Evolutionary conservation across 1,284 basidiomycete genomes (phyloP).

Genomic region (Rhodotorula sp.): DNA sequence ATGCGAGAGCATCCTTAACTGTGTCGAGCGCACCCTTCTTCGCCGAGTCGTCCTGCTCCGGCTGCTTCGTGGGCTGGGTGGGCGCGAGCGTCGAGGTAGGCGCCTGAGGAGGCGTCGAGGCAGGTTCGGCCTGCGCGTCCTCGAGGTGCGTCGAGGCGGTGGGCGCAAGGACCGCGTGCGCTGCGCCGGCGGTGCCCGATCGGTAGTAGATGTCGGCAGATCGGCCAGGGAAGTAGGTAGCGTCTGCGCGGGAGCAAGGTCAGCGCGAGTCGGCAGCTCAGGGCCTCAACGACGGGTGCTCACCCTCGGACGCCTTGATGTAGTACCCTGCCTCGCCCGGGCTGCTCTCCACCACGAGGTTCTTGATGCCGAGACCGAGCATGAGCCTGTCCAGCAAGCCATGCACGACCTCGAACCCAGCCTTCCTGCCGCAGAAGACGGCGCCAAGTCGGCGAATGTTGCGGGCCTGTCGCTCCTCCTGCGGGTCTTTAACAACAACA

Average conservation of each 20-base stretch:
- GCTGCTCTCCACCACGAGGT: constrained; percentile 56
- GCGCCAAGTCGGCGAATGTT: constrained; percentile 86
- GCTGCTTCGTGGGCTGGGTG: constrained; percentile 37
- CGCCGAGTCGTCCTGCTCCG: constrained; percentile 9
- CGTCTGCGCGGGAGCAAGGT: constrained; percentile 57
- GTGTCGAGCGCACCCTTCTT: constrained; percentile 48
- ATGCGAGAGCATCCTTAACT: constrained; percentile 51
- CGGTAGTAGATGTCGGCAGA: constrained; percentile 89
- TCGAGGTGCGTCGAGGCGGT: constrained; percentile 31
- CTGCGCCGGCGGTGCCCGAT: constrained; percentile 52
- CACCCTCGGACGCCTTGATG: constrained; percentile 79
- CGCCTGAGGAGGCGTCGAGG: constrained; percentile 11
- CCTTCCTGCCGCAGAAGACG: constrained; percentile 87
- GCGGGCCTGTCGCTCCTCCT: constrained; percentile 74
- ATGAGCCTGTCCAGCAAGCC: constrained; percentile 91
- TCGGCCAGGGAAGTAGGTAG: constrained; percentile 90
- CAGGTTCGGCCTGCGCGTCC: constrained; percentile 37
- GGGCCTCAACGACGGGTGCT: no score
- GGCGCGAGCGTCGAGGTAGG: constrained; percentile 33
- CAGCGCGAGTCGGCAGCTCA: no score
- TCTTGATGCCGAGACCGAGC: constrained; percentile 87
- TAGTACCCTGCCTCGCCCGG: constrained; percentile 74
- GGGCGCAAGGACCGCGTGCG: constrained; percentile 38
- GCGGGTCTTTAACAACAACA: constrained; percentile 81
- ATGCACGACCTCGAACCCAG: constrained; percentile 95